Conservation (phyloP, 2,329 filamentous ascomycete genomes). For the Fusarium compactum region DNA sequence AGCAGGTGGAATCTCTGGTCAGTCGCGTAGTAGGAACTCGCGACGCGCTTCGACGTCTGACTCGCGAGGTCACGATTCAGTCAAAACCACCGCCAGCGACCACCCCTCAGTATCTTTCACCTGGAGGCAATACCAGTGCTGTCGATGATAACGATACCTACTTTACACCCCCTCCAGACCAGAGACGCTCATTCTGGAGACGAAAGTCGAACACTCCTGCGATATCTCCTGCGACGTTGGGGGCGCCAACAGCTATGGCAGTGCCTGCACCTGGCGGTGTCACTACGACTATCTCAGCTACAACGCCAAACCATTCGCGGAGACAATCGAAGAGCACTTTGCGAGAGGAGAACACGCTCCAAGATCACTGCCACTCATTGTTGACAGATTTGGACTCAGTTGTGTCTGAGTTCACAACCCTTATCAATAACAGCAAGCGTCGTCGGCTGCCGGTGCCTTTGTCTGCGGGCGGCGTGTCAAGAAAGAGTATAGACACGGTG, state of each 20-base stretch:
- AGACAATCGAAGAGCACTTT: slow-evolving; percentile 54
- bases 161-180: slow-evolving; percentile 54
- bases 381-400: slow-evolving; percentile 86
- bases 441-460: slow-evolving; percentile 71
- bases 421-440: slow-evolving; percentile 84
- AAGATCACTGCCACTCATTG: slow-evolving; percentile 87
- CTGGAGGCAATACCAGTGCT: slow-evolving; percentile 55
- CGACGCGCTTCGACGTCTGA: slow-evolving; percentile 87
- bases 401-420: slow-evolving; percentile 81
- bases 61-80: slow-evolving; percentile 80
- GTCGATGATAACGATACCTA: slow-evolving; percentile 70
- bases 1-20: slow-evolving; percentile 84
- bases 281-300: slow-evolving; percentile 48
- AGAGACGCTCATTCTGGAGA: slow-evolving; percentile 88
- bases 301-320: slow-evolving; percentile 50
- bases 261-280: slow-evolving; percentile 58
- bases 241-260: slow-evolving; percentile 55
- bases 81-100: slow-evolving; percentile 44
- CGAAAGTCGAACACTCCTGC: slow-evolving; percentile 76
- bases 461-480: slow-evolving; percentile 59
- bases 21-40: slow-evolving; percentile 88
- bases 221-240: slow-evolving; percentile 56
- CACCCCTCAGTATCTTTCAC: slow-evolving; percentile 55
- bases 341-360: slow-evolving; percentile 73
- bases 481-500: slow-evolving; percentile 82